phyloP scores from a whole-genome alignment of 1,139 yeast species.

The Hemisphaericaspora subhashii region DNA sequence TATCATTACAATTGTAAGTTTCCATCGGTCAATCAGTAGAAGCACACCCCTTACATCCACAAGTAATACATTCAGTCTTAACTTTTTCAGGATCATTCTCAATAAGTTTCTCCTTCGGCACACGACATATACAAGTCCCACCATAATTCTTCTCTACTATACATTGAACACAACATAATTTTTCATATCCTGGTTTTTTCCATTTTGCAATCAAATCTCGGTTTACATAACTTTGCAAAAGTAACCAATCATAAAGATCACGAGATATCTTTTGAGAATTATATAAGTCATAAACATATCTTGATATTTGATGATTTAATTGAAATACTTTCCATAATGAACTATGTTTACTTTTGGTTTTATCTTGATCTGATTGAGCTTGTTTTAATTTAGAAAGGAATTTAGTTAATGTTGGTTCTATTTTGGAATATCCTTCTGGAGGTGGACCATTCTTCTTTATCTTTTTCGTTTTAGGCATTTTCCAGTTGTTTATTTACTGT shows the following conservation, averaged over 20 bases:
- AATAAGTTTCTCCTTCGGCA: slow-evolving; percentile 59
- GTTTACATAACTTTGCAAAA: slow-evolving; percentile 69
- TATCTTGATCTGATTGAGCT: slow-evolving; percentile 41
- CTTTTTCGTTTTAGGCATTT: slow-evolving; percentile 46
- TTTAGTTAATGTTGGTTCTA: slow-evolving; percentile 69
- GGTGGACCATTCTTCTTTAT: slow-evolving; percentile 48
- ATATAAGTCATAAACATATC: slow-evolving; percentile 76
- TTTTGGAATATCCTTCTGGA: slow-evolving; percentile 74
- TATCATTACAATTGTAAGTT: neutral
- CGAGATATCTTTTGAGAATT: slow-evolving; percentile 64
- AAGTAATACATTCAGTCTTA: slow-evolving; percentile 67
- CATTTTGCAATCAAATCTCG: slow-evolving; percentile 80
- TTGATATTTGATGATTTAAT: slow-evolving; percentile 70
- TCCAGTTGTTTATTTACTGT: too few species aligned
- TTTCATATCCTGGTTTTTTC: slow-evolving; percentile 89
- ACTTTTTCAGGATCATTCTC: slow-evolving; percentile 26
- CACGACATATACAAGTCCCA: slow-evolving; percentile 80
- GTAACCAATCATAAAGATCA: slow-evolving; percentile 75
- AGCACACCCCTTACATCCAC: slow-evolving; percentile 91
- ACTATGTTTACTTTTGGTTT: slow-evolving; percentile 44
- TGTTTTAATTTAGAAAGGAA: slow-evolving; percentile 61
- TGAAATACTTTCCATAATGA: slow-evolving; percentile 70
- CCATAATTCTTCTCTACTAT: slow-evolving; percentile 66
- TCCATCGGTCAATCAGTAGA: slow-evolving; percentile 55
- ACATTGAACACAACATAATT: slow-evolving; percentile 80